Evolutionary conservation across 106 monocot species (phyloP).

Genomic region (Posidonia australis): DNA sequence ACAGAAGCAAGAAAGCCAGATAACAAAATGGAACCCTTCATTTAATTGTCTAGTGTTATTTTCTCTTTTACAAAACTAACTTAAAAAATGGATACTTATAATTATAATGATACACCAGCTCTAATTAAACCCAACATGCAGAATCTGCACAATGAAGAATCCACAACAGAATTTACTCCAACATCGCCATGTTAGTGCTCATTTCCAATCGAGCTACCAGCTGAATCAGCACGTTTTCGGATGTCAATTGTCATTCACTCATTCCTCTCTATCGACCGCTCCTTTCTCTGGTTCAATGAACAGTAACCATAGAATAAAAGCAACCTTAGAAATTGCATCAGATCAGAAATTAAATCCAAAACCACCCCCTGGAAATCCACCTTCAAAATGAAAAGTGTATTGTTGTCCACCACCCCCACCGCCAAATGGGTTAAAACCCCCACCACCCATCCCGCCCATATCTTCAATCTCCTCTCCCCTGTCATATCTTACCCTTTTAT

Average conservation of each 20-base stretch:
- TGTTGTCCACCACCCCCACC: constrained; percentile 40
- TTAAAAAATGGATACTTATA: too few relatives aligned
- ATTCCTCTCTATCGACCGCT: not conserved
- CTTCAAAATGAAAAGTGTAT: constrained; percentile 26
- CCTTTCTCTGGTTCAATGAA: not conserved
- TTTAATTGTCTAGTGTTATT: too few relatives aligned
- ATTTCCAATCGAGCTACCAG: not conserved
- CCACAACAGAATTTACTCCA: too few relatives aligned
- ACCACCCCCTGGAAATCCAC: constrained; percentile 19
- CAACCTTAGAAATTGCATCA: not conserved
- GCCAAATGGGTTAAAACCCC: constrained; percentile 78
- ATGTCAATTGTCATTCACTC: not conserved
- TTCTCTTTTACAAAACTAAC: too few relatives aligned
- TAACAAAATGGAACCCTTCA: too few relatives aligned
- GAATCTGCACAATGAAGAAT: too few relatives aligned
- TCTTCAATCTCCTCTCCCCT: constrained; percentile 83
- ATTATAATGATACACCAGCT: too few relatives aligned
- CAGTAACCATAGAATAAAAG: not conserved
- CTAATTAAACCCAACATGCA: too few relatives aligned
- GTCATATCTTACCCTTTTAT: constrained; percentile 76
- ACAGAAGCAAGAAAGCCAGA: too few relatives aligned
- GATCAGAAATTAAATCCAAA: constrained; percentile 22
- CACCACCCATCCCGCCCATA: constrained; percentile 46
- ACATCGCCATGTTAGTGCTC: not conserved
- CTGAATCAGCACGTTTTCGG: not conserved